Conservation (phyloP, 108 stramenopile species). For the Nannochloropsis granulata region DNA sequence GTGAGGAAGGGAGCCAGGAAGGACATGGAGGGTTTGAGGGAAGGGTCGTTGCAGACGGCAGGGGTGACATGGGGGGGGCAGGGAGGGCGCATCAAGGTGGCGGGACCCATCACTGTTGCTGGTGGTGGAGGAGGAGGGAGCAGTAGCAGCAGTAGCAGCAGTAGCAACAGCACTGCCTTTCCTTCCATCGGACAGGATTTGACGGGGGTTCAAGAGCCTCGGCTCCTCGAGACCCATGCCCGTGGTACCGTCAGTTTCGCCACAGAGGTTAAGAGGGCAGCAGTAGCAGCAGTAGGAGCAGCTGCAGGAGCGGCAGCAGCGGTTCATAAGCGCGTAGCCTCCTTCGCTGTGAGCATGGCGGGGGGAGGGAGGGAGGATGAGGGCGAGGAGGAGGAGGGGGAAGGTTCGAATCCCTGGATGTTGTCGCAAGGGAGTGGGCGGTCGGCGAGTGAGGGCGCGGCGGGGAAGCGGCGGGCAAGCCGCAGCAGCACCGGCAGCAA, state of each 20-base stretch:
- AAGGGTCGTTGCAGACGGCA: background rate
- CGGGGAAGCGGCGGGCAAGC: conserved; percentile 2
- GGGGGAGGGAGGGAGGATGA: background rate
- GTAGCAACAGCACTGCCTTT: background rate
- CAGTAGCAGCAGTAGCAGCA: background rate
- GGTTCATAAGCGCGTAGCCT: no score
- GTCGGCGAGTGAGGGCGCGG: background rate
- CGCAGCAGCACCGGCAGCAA: background rate
- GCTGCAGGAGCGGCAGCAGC: no score
- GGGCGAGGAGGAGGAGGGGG: conserved; percentile 41
- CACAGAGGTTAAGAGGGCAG: no score
- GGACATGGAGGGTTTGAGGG: background rate
- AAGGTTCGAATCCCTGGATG: conserved; percentile 53
- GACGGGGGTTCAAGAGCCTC: background rate
- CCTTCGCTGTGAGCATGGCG: background rate
- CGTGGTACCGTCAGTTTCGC: no score
- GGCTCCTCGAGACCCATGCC: no score
- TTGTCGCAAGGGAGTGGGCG: conserved; percentile 31
- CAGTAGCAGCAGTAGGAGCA: no score
- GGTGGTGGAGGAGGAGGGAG: background rate
- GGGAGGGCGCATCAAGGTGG: background rate
- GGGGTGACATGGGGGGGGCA: background rate
- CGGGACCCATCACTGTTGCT: background rate
- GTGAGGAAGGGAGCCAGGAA: background rate
- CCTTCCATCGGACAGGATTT: background rate